Evolutionary conservation across 1,139 yeast genomes (phyloP).

Genomic region (Zygoascus meyerae): DNA sequence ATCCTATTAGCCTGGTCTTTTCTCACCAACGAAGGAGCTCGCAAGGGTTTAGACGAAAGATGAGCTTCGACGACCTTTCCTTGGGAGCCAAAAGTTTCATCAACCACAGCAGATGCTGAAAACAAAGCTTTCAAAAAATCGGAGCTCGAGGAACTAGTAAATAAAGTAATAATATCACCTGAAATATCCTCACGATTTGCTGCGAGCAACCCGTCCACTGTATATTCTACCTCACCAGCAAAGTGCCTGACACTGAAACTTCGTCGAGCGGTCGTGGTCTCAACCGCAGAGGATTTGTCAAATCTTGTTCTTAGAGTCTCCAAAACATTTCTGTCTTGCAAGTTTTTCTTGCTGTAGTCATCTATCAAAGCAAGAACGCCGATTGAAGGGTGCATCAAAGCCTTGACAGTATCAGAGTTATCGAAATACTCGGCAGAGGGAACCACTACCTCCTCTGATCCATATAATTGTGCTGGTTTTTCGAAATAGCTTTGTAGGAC

Average conservation of each 20-base stretch:
- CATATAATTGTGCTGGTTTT: slow-evolving; percentile 35
- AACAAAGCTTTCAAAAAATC: slow-evolving; percentile 35
- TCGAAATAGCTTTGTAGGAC: slow-evolving; percentile 36
- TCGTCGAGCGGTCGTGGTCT: slow-evolving; percentile 26
- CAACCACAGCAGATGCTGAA: slow-evolving; percentile 36
- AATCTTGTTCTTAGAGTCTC: slow-evolving; percentile 34
- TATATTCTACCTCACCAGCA: slow-evolving; percentile 39
- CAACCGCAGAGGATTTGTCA: slow-evolving; percentile 30
- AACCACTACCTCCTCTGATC: slow-evolving; percentile 36
- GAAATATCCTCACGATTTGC: slow-evolving; percentile 36
- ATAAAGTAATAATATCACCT: slow-evolving; percentile 37
- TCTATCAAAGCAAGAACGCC: slow-evolving; percentile 38
- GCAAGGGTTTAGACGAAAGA: slow-evolving; percentile 36
- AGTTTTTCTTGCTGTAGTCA: slow-evolving; percentile 36
- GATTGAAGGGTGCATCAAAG: slow-evolving; percentile 33
- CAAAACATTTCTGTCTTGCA: slow-evolving; percentile 32
- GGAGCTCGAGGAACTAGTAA: slow-evolving; percentile 37
- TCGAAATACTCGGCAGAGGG: slow-evolving; percentile 37
- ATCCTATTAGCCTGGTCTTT: slow-evolving; percentile 15
- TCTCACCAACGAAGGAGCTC: slow-evolving; percentile 35
- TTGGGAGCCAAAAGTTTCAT: slow-evolving; percentile 30
- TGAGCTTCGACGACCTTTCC: slow-evolving; percentile 36
- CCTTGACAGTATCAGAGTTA: slow-evolving; percentile 36
- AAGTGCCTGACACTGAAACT: slow-evolving; percentile 36
- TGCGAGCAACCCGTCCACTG: slow-evolving; percentile 31